Conservation (phyloP, 2,329 filamentous ascomycete species). For the Aspergillus cejpii region DNA sequence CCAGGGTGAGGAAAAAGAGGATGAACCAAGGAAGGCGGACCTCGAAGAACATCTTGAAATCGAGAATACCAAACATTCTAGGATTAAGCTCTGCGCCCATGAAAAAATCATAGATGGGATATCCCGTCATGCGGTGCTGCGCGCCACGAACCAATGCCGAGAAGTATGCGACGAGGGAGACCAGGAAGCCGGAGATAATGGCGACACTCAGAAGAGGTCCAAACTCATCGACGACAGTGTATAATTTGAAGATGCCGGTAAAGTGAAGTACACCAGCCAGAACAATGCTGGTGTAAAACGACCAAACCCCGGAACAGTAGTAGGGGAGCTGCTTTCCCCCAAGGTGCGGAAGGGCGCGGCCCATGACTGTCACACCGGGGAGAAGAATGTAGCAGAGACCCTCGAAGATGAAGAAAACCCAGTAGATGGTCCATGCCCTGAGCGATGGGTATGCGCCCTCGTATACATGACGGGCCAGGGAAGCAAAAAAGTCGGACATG, state of each 20-base stretch:
- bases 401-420: conserved; percentile 84
- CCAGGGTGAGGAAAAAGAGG: conserved; percentile 69
- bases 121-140: conserved; percentile 86
- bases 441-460: conserved; percentile 75
- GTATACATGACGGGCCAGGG: conserved; percentile 67
- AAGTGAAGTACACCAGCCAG: conserved; percentile 68
- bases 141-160: conserved; percentile 74
- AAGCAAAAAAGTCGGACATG: conserved; percentile 61
- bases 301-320: conserved; percentile 85
- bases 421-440: conserved; percentile 89
- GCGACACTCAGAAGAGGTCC: conserved; percentile 88
- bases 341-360: conserved; percentile 77
- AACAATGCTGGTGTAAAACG: conserved; percentile 78
- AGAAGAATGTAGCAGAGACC: conserved; percentile 74
- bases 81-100: conserved; percentile 86
- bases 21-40: conserved; percentile 91
- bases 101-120: conserved; percentile 79
- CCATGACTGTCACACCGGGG: conserved; percentile 80
- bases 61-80: conserved; percentile 72
- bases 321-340: conserved; percentile 82
- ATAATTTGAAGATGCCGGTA: conserved; percentile 77
- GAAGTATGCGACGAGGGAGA: conserved; percentile 76
- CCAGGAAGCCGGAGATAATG: conserved; percentile 81
- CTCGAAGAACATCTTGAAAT: conserved; percentile 96
- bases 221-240: conserved; percentile 91